phyloP scores from a whole-genome alignment of 2,329 filamentous ascomycete genomes.

The Xylariaceae sp. region DNA sequence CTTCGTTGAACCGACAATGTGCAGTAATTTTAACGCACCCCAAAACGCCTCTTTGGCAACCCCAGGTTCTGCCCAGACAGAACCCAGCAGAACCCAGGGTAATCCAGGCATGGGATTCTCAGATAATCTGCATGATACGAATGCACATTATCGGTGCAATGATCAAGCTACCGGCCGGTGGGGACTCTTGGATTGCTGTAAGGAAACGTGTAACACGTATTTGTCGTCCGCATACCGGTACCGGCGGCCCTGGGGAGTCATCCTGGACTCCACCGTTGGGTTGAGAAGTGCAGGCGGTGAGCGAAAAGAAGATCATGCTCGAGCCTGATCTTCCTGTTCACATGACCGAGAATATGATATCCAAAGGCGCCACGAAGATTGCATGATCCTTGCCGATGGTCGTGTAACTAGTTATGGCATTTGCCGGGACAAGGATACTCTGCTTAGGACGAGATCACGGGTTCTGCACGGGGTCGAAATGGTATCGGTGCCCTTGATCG shows the following conservation, averaged over 20 bases:
- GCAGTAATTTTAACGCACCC: neutral
- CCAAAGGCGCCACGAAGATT: constrained; percentile 20
- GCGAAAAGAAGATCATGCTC: constrained; percentile 26
- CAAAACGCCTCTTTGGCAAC: neutral
- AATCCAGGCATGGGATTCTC: constrained; percentile 5
- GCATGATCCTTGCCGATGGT: constrained; percentile 12
- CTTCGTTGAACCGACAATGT: constrained; percentile 1
- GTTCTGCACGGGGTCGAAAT: too few species aligned
- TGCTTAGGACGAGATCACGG: constrained; percentile 19
- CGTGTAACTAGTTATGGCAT: constrained; percentile 21
- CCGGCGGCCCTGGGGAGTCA: constrained; percentile 23
- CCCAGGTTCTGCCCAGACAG: neutral
- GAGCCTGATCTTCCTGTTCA: constrained; percentile 24
- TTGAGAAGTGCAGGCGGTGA: constrained; percentile 30
- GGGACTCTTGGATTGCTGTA: neutral
- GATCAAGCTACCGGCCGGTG: constrained; percentile 9
- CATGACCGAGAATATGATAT: constrained; percentile 27
- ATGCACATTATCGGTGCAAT: constrained; percentile 16
- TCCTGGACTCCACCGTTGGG: constrained; percentile 27
- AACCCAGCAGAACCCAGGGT: neutral
- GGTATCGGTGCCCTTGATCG: constrained; percentile 11
- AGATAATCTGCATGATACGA: neutral
- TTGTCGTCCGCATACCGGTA: constrained; percentile 23
- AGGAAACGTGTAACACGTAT: constrained; percentile 20
- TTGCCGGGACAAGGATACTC: constrained; percentile 15